Evolutionary conservation across 1,139 yeast species (phyloP), one percentile per base, ranked within the genome.

Genomic region (Pneumocystis sp.): DNA sequence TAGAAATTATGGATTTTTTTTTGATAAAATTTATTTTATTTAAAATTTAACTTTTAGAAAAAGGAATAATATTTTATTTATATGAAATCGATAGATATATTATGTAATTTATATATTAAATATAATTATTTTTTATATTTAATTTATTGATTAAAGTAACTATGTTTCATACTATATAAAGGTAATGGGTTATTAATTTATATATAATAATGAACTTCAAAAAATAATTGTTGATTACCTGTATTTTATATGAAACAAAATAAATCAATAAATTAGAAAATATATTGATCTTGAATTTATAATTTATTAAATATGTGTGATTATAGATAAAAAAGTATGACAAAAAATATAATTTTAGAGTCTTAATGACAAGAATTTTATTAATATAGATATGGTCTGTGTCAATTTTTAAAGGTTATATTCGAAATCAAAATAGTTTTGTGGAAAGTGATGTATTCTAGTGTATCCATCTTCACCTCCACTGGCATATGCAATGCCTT

Each of bases 391-490:
- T 12, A 25, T 50, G 17, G 17, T 59, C 12, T 12, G 3, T 5
- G 17, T 35, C 17, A 39, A 21, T 21, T 69, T 66, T 66, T 90
- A 96, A 70, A 89, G 91, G 75, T 90, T 96, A 74, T 88, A 91
- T 75, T 86, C 85, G 79, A 93, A 93, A 70, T 93, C 97, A 76
- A 83, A 90, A 80, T 91, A 93, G 42, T 88, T 82, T 78, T 89
- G 89, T 75, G 91, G 97, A 77, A 89, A 93, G 73, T 87, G 86
- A 77, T 93, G 97, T 71, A 93, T 84, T 79, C 98, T 89, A 69
- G 93, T 87, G 73, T 85, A 89, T n/a, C 69, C 99, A 80, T 93
- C 99, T 82, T 93, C 98, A 74, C 97, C 96, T 67, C 98, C 99
- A 70, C 96, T 86, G 44, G 95, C 93, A 77, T 88, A 93, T 62